Evolutionary conservation across 2,329 filamentous ascomycete genomes (phyloP), one percentile per base, ranked within the genome.

Genomic region (Samsoniella hepiali): DNA sequence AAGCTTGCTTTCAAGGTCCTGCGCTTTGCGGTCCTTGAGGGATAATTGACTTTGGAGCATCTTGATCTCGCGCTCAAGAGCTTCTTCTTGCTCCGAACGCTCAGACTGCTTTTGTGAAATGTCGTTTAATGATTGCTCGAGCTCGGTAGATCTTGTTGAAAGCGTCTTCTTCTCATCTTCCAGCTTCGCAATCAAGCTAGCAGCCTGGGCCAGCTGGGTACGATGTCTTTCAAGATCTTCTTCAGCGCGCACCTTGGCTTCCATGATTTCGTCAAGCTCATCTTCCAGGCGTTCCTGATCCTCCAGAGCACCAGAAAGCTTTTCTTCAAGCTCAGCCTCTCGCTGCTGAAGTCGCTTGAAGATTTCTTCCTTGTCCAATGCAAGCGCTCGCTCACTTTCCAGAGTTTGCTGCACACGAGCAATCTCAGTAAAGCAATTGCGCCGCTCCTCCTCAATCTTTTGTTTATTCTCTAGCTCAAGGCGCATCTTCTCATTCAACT

Each of bases 361-460:
- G 65, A 99, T 99, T 71, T 99, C 95, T 73, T 99, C 96, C 74
- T 99, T 99, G 76, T 99, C 95, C 5, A 99, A 80, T 1, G 95
- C 95, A 49, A 99, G 82, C n/a, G 94, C 91, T 57, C 95, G 88
- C 76, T 99, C 96, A 68, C 93, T 97, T 75, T 99, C 96, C 2
- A 99, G 82, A 0, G 91, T 96, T 70, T 98, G 92, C 73, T 97
- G 93, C 54, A 98, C 91, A 38, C 91, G 88, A 68, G 93, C 86
- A 71, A 97, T 89, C 71, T 99, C 95, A 15, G 88, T 82, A 69
- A 98, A 91, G 2, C 91, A 91, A 65, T 93, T 90, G 49, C 95
- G 86, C 38, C 93, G 87, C 69, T 99, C 95, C 62, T 99, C 95
- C 71, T 99, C 95, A 0, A 99, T 80, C 67, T 87, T 90, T 58